These are phyloP conservation scores for Zancudomyces culisetae DNA, from an alignment of 371 early-diverging fungal genomes.

Conservation along the genomic window DNA sequence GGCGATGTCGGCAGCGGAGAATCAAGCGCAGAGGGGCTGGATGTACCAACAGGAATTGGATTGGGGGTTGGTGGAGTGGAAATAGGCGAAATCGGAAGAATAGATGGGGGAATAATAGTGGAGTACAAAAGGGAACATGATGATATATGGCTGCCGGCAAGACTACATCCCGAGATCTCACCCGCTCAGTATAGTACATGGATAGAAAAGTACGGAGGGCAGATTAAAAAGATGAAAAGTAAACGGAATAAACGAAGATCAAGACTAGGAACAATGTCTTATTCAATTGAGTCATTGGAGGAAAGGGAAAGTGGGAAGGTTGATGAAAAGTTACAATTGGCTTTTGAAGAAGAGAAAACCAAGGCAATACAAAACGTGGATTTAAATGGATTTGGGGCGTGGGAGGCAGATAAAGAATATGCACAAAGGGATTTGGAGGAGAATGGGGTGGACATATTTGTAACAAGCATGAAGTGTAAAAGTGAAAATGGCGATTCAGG, in stretches of 20 bases:
- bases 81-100: background rate
- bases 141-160: slow-evolving; percentile 26
- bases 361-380: background rate
- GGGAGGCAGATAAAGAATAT: background rate
- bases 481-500: background rate
- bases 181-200: slow-evolving; percentile 26
- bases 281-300: background rate
- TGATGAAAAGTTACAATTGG: slow-evolving; percentile 4
- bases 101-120: background rate
- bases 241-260: slow-evolving; percentile 17
- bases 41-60: background rate
- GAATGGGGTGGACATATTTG: too few relatives aligned
- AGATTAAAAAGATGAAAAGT: slow-evolving; percentile 18
- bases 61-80: background rate
- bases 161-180: slow-evolving; percentile 27
- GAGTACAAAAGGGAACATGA: too few relatives aligned
- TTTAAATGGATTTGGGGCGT: background rate
- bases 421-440: slow-evolving; percentile 5
- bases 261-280: slow-evolving; percentile 7
- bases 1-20: background rate
- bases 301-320: background rate
- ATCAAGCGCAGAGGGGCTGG: background rate
- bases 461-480: background rate
- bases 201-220: slow-evolving; percentile 22
- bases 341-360: background rate